Base-by-base conservation (phyloP, 2,329 filamentous ascomycete genomes). In the Neobulgaria alba region DNA sequence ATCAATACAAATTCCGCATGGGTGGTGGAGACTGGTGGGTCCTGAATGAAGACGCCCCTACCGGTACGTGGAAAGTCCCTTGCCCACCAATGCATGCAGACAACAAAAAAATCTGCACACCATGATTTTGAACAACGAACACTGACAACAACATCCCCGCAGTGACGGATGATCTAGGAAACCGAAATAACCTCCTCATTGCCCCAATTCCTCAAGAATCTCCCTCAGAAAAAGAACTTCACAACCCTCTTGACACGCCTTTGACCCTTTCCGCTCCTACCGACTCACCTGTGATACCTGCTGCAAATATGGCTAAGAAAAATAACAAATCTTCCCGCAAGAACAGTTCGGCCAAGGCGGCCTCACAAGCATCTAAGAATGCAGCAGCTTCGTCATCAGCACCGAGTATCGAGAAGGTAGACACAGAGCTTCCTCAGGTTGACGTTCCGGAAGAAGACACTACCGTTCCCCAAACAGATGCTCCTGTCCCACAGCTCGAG, bases 1-100 rank as follows among this genome's bases (percentile, higher is more conserved):
- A 85, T 49, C 77, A 84, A 54, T 89, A 87, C 69, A 88, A 86
- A 61, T 82, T 88, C 51, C 73, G 80, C 20, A 65, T 83, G 26
- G 82, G 81, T 8, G 59, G 68, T 15, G 75, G 75, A 35, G 73
- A 84, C 48, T 84, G 78, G 75, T 85, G 82, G 82, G 67, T 78
- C 17, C 60, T 85, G 33, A 75, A 87, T 51, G 77, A 85, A 43
- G 66, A 65, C 33, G 67, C 70, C 39, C 72, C 75, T 10, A 77
- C 68, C 40, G 69, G 80, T 83, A 66, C 49, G 68, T 46, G 14
- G 29, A 34, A 33, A 29, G 36, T 20, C 15, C 23, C 23, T 12
- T 12, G 23, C 23, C 23, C 23, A 26, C 23, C 7, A 26, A 26
- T 7, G 12, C 23, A 26, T 26, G 23, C 23, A 26, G 23, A 26